Base-by-base conservation (phyloP, 371 early-diverging fungal species). In the Rhizopus microsporus region DNA sequence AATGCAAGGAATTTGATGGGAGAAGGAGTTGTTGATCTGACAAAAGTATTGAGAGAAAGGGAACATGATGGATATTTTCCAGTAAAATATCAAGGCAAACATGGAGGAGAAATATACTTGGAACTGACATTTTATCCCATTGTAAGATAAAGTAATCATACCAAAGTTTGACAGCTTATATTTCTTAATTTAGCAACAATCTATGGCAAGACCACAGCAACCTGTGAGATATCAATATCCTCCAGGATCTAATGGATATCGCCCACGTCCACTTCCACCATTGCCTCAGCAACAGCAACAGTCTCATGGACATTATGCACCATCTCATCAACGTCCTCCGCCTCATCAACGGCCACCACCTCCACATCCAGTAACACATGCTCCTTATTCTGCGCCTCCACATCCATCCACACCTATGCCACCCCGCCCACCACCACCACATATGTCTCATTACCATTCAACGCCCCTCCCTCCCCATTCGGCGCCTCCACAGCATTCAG, bases 51-150 rank as follows among this genome's bases (percentile, higher is more conserved):
- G 12, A 33, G 51, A 16, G 65, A 68, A 3, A 59, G 59, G 4
- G 71, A 74, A 37, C 61, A 60, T 49, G 74, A 74, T 63, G 68
- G 71, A 0, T 75, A 65, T 60, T 69, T 67, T 30, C 59, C 60
- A 34, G 43, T 75, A 29, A 50, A 39, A 9, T 35, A 29, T 17
- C 29, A 44, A 55, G 57, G 65, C 15, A 35, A 56, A 56, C 56
- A 44, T 43, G 16, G 60, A n/a, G 75, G 69, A 0, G 69, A 69
- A 40, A 62, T 75, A 29, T 69, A 57, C 39, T 40, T 75, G 31
- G 75, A 75, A 43, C 56, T 75, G 59, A 75, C 75, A 6, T 72
- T 75, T 56, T 72, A 69, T 56, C 46, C 62, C 15, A 56, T 63
- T 31, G 73, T 73, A 67, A 60, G 63, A 59, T 49, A 35, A 37